Base-by-base conservation (phyloP, 2,329 filamentous ascomycete genomes). In the Scedosporium aurantiacum region DNA sequence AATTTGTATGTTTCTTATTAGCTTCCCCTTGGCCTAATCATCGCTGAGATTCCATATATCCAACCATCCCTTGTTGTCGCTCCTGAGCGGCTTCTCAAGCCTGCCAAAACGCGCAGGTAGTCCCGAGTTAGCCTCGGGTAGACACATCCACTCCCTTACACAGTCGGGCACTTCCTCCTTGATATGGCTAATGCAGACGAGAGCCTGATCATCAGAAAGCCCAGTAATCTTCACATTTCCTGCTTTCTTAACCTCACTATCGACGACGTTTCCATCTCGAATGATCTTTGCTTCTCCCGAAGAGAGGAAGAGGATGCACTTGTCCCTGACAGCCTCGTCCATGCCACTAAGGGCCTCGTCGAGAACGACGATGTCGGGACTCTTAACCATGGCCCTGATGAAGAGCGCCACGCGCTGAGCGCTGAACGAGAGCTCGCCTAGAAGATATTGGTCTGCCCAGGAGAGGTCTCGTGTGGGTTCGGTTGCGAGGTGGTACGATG, bases 151-250 rank as follows among this genome's bases (percentile, higher is more conserved):
- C 70, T 95, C 85, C 56, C 90, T 77, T 25, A 97, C 82, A 66
- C 86, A 87, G 58, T 87, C 86, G 0, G 94, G 94, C 8, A 97
- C 89, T 73, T 99, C 94, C 68, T 96, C 91, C 64, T 86, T 86
- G 63, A 93, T 81, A 74, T 99, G 94, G 64, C 91, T 94, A 63
- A 97, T 93, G 65, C 92, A 91, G n/a, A 97, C 82, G 60, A 99
- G 75, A 0, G 91, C 91, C 74, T 97, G 93, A 23, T 83, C 73
- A 0, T 84, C 77, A 1, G 80, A 79, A 61, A 97, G 73, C 0
- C 91, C 91, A 1, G 68, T 69, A 4, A 93, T 74, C 23, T 73
- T 77, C 1, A 84, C 77, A 1, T 71, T 69, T 0, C 76, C 81
- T 0, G 73, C 66, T 61, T 73, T 75, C 6, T 75, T 71, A 0